Evolutionary conservation across 2,329 filamentous ascomycete species (phyloP), one percentile per base, ranked within the genome.

Genomic region (Cordyceps javanica): DNA sequence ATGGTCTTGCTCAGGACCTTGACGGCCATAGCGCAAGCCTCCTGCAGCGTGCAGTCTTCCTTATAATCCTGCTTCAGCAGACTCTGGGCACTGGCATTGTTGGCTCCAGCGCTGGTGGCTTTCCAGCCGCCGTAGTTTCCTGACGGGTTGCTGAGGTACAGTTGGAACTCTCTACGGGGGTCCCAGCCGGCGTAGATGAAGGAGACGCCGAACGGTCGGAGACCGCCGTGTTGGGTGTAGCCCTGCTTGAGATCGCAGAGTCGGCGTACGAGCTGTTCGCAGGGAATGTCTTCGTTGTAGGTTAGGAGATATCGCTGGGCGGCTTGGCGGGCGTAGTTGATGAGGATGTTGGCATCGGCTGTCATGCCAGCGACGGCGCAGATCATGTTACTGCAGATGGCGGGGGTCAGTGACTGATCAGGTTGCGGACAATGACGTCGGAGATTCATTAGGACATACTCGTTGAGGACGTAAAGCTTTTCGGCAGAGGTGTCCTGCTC

Each of bases 141-240:
- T 62, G 90, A 96, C 14, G 94, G 94, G 76, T 99, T 99, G 81
- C 92, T 97, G 74, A 97, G 91, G 79, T 97, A 99, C 62, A 99
- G 85, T 80, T 99, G 94, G 82, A 99, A 99, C 73, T 97, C 88
- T 69, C 92, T 85, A 75, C 95, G 89, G 60, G 90, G 90, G 71
- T 99, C 94, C 84, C 92, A 99, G 60, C 94, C 94, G 51, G 95
- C 95, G 72, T 99, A 99, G 82, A 99, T 97, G 84, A 99, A 97
- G 49, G 92, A 97, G 49, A 99, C 94, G 74, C 94, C 94, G 68
- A 99, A 99, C 16, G 94, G 94, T 66, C 94, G 90, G 59, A 99
- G 89, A 79, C 94, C 94, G 82, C 94, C 94, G 71, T 97, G 94
- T 75, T 99, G 94, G 63, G 94, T 99, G 80, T 99, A 99, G 61